Evolutionary conservation across 148 eudicot species (phyloP).

Genomic region (Vaccinium myrtillus): DNA sequence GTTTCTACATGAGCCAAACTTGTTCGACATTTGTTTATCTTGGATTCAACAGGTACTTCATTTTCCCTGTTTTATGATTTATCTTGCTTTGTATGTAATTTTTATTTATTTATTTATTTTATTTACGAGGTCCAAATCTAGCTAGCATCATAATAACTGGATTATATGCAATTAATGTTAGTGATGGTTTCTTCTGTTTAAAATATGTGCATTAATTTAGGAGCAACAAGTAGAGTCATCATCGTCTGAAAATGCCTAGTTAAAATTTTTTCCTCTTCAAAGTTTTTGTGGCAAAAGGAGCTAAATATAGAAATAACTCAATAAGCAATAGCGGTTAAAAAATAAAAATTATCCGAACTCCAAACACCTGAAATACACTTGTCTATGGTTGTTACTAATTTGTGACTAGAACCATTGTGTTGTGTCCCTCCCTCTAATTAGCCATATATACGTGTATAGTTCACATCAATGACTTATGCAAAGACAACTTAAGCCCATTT

Average conservation of each 20-base stretch:
- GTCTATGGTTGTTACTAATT: background rate
- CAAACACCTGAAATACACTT: background rate
- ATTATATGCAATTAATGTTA: background rate
- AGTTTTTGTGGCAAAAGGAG: background rate
- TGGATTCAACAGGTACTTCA: constrained; percentile 94
- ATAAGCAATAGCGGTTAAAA: background rate
- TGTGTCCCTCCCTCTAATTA: background rate
- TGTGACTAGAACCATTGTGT: background rate
- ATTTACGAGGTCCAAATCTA: background rate
- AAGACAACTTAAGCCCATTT: background rate
- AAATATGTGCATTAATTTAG: background rate
- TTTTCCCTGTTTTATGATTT: background rate
- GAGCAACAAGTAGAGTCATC: background rate
- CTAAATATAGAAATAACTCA: background rate
- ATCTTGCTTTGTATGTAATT: background rate
- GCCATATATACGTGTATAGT: background rate
- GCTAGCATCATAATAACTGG: background rate
- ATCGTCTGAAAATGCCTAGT: background rate
- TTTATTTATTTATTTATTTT: too few relatives aligned
- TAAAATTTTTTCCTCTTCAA: background rate
- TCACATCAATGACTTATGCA: background rate
- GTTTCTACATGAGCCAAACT: constrained; percentile 70
- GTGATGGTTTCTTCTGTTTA: too few relatives aligned
- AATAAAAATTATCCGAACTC: background rate
- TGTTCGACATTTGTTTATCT: constrained; percentile 67